Evolutionary conservation across 805 yeast genomes (phyloP).

Genomic region (Metschnikowia lunata): DNA sequence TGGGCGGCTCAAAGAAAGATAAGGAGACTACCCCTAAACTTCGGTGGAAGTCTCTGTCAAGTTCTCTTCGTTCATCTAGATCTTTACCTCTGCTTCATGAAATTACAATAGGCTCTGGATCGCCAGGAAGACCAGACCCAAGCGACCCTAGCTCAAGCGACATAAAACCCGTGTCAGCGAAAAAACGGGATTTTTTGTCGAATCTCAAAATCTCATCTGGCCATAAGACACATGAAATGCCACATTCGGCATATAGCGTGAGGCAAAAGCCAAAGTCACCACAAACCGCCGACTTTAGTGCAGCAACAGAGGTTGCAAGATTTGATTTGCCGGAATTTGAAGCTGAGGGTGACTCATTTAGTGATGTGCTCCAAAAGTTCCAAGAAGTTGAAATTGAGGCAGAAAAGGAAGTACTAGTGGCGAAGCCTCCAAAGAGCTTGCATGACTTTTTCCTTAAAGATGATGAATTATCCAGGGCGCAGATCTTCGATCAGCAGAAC

Average conservation of each 20-base stretch:
- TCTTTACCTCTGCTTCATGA: neutral
- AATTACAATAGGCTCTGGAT: neutral
- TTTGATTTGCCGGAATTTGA: slow-evolving; percentile 15
- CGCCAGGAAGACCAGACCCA: neutral
- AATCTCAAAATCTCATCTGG: slow-evolving; percentile 11
- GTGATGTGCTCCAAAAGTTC: slow-evolving; percentile 15
- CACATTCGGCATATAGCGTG: slow-evolving; percentile 12
- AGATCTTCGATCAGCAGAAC: slow-evolving; percentile 36
- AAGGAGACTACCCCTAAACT: slow-evolving; percentile 1
- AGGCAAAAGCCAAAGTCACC: slow-evolving; percentile 6
- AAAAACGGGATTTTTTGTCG: slow-evolving; percentile 5
- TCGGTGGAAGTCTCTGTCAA: slow-evolving; percentile 4
- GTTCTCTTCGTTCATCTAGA: neutral
- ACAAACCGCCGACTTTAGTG: neutral
- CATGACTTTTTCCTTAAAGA: slow-evolving; percentile 33
- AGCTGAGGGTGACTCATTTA: slow-evolving; percentile 14
- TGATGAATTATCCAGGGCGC: slow-evolving; percentile 40
- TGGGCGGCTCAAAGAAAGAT: slow-evolving; percentile 5
- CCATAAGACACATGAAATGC: slow-evolving; percentile 7
- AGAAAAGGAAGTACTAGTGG: slow-evolving; percentile 11
- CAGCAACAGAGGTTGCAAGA: neutral
- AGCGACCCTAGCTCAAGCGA: neutral
- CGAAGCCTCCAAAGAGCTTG: slow-evolving; percentile 6
- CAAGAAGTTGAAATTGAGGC: slow-evolving; percentile 18
- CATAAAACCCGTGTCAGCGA: neutral